phyloP scores from a whole-genome alignment of 2,329 filamentous ascomycete species.

The Colletotrichum abscissum region DNA sequence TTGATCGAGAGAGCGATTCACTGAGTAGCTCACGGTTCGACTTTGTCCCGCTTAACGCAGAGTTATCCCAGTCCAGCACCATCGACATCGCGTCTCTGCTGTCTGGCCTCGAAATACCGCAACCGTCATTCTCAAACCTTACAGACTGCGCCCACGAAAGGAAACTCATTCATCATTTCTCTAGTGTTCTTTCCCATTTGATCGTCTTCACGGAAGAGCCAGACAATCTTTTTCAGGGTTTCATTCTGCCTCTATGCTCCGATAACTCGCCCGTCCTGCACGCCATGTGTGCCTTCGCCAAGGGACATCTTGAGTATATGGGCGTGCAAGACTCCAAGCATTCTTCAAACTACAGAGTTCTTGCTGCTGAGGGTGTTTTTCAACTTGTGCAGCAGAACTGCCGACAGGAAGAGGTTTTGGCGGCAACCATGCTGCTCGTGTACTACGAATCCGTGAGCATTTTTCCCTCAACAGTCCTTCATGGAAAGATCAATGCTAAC shows the following conservation, averaged over 20 bases:
- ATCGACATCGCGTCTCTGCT: not conserved
- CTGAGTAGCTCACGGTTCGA: not conserved
- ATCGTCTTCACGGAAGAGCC: not conserved
- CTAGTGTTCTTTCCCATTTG: not conserved
- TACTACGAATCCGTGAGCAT: conserved; percentile 40
- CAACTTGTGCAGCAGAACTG: conserved; percentile 58
- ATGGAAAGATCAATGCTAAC: not conserved
- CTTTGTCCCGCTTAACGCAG: not conserved
- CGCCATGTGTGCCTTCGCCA: conserved; percentile 84
- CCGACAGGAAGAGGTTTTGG: conserved; percentile 67
- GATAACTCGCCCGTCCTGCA: conserved; percentile 74
- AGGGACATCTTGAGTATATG: conserved; percentile 81
- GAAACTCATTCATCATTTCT: not conserved
- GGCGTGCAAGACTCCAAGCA: conserved; percentile 61
- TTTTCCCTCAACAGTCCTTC: not conserved
- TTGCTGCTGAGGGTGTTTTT: conserved; percentile 67
- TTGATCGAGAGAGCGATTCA: not conserved
- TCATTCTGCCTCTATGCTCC: conserved; percentile 55
- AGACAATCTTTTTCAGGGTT: not conserved
- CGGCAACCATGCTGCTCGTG: conserved; percentile 69
- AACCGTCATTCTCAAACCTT: not conserved
- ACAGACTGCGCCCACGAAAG: not conserved
- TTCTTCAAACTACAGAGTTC: conserved; percentile 68
- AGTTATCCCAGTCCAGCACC: not conserved
- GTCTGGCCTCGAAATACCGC: not conserved